Evolutionary conservation across 441 rosid genomes (phyloP), one percentile per base, ranked within the genome.

Genomic region (Viola pubescens): DNA sequence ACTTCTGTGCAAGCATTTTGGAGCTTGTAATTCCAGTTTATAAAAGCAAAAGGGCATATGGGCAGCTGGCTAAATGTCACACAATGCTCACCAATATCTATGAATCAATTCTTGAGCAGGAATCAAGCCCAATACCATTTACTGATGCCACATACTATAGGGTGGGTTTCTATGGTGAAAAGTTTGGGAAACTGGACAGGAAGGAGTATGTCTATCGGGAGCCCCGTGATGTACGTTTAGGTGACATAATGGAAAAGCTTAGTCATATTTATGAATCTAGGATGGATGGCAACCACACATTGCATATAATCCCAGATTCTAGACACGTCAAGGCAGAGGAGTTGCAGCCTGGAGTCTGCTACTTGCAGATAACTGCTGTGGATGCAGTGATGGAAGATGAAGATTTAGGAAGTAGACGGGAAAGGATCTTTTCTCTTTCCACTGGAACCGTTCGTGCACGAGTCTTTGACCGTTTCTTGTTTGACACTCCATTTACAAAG

Each of bases 341-440:
- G 73, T 70, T 94, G 80, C 95, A 90, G 80, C 88, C 90, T 52
- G 97, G 95, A 62, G 91, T 79, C 63, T 90, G 99, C 79, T 88
- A 88, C 78, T 77, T 94, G 66, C 99, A 94, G 77, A 94, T 94
- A 45, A 94, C 99, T 7, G 99, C 99, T 38, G 96, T 90, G 58
- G 97, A 94, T 77, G 83, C 97, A 11, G 99, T 94, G 65, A 88
- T 94, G 96, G 99, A 94, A 74, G 96, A 94, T 75, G 99, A 90
- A 82, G 99, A 94, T 75, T 83, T 90, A 65, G 99, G 99, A 58
- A 94, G 99, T 76, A 78, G 99, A 70, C 78, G 95, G 71, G 99
- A 94, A 73, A 85, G 99, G 60, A 94, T 90, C 61, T 88, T 90
- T 54, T 90, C 97, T 59, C 97, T 94, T 58, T 89, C 97, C 13